Evolutionary conservation across 2,329 filamentous ascomycete species (phyloP), one percentile per base, ranked within the genome.

Genomic region (Helotiales sp.): DNA sequence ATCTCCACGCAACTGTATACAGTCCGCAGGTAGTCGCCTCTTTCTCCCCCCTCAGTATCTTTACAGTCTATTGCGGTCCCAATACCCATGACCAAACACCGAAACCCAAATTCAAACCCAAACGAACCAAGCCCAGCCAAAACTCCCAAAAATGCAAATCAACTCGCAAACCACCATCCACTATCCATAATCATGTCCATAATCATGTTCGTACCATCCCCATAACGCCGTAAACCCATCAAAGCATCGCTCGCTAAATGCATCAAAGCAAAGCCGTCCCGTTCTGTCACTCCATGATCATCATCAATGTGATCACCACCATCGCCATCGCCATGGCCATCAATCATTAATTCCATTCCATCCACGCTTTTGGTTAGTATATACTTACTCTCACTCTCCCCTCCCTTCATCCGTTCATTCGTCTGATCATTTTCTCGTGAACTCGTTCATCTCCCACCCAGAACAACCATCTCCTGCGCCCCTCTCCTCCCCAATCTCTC

Each of bases 401-500:
- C 13, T 28, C 8, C 50, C 10, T 37, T 13, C 30, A n/a, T 40
- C 30, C 26, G 17, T 20, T 15, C 54, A 24, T 45, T 52, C 24
- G 17, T 50, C 45, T 40, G 3, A 20, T n/a, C n/a, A 6, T 3
- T 20, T n/a, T 20, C 17, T 20, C 40, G 1, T 45, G 2, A 15
- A 2, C n/a, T 45, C 40, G 30, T 34, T 66, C 60, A 66, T 45
- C 61, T 62, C 54, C 62, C 65, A 34, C 57, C 40, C 24, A 71
- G 40, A 8, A 71, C 64, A 52, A 70, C 61, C 34, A 71, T 68
- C n/a, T 69, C 67, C 49, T 69, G 64, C 7, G 45, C 60, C 6
- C 57, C 67, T 54, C 63, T 71, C 26, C 72, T 66, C 57, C 74
- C 75, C n/a, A 76, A 13, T 28, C 72, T 70, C 63, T 77, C 75